Percentiles rank a stretch among this genome's conserved stretches.
These are phyloP conservation scores for Mycena vulgaris DNA, from an alignment of 768 basidiomycete species.

Conservation along the genomic window DNA sequence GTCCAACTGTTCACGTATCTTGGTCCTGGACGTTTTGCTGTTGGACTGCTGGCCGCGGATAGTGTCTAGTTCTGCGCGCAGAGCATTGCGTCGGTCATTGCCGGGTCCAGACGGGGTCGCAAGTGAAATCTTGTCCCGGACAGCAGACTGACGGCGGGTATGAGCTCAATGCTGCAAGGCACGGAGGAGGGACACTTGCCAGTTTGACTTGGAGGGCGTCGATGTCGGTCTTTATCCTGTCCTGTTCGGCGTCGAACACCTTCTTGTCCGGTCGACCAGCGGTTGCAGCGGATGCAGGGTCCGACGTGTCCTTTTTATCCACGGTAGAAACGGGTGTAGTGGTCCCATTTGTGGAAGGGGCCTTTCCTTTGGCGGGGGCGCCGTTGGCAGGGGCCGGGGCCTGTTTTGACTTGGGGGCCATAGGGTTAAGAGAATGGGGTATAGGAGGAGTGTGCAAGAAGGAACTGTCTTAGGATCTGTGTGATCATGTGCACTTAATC, in stretches of 20 bases:
- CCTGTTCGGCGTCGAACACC: slow-evolving; percentile 88
- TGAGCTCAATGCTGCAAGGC: slow-evolving; percentile 28
- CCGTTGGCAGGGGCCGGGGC: slow-evolving; percentile 58
- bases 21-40: slow-evolving; percentile 78
- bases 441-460: slow-evolving; percentile 34
- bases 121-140: slow-evolving; percentile 83
- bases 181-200: slow-evolving; percentile 64
- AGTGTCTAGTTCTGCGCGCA: slow-evolving; percentile 86
- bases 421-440: slow-evolving; percentile 46
- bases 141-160: slow-evolving; percentile 63
- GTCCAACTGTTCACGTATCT: slow-evolving; percentile 86
- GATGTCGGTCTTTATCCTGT: slow-evolving; percentile 86
- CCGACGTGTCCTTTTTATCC: slow-evolving; percentile 63
- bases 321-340: slow-evolving; percentile 61
- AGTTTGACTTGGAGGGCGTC: slow-evolving; percentile 85
- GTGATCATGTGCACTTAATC: slow-evolving; percentile 39
- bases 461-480: slow-evolving; percentile 11
- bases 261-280: slow-evolving; percentile 88
- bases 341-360: slow-evolving; percentile 63
- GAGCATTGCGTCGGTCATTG: slow-evolving; percentile 78
- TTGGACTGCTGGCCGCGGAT: slow-evolving; percentile 86
- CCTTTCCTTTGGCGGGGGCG: slow-evolving; percentile 57
- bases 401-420: slow-evolving; percentile 72
- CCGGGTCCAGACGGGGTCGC: slow-evolving; percentile 72
- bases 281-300: slow-evolving; percentile 46